Percentiles rank a stretch among this genome's conserved stretches.
These are phyloP conservation scores for Phialemoniopsis sp. DNA, from an alignment of 2,329 filamentous ascomycete species.

Conservation along the genomic window DNA sequence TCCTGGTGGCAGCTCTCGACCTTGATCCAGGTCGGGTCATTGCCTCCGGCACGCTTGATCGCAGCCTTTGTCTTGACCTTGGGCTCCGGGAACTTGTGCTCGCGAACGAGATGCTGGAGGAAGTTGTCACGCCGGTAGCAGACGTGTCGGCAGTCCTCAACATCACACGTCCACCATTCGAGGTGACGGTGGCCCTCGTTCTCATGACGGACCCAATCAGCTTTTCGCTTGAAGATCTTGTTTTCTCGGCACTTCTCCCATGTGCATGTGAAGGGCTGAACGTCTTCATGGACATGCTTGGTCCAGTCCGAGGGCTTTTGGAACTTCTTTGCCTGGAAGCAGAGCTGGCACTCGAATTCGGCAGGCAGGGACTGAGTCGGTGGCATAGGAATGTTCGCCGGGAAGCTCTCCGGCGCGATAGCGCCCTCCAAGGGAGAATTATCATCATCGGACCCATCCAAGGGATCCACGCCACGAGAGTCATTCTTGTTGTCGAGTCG, in stretches of 20 bases:
- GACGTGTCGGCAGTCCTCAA: slow-evolving; percentile 74
- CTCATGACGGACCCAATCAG: slow-evolving; percentile 93
- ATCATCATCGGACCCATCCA: slow-evolving; percentile 60
- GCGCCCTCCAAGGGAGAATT: slow-evolving; percentile 59
- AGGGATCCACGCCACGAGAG: slow-evolving; percentile 53
- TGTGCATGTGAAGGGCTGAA: slow-evolving; percentile 90
- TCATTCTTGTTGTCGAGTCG: slow-evolving; percentile 58
- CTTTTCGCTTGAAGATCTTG: slow-evolving; percentile 92
- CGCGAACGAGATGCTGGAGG: slow-evolving; percentile 83
- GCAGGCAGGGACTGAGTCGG: slow-evolving; percentile 74
- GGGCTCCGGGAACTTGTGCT: slow-evolving; percentile 83
- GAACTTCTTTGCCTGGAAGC: slow-evolving; percentile 80
- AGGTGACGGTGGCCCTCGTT: slow-evolving; percentile 87
- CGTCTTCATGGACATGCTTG: slow-evolving; percentile 91
- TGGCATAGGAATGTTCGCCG: slow-evolving; percentile 75
- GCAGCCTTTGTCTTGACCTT: slow-evolving; percentile 75
- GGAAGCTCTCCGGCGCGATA: slow-evolving; percentile 71
- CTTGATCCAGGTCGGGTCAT: slow-evolving; percentile 69
- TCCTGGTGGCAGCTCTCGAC: slow-evolving; percentile 75
- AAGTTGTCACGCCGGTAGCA: slow-evolving; percentile 93
- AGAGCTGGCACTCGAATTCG: slow-evolving; percentile 85
- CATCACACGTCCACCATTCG: slow-evolving; percentile 86
- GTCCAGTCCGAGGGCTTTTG: slow-evolving; percentile 95
- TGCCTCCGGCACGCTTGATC: slow-evolving; percentile 52
- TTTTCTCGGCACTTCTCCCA: slow-evolving; percentile 78